Evolutionary conservation across 208 protist genomes (phyloP).

Genomic region (Leptomonas pyrrhocoris): DNA sequence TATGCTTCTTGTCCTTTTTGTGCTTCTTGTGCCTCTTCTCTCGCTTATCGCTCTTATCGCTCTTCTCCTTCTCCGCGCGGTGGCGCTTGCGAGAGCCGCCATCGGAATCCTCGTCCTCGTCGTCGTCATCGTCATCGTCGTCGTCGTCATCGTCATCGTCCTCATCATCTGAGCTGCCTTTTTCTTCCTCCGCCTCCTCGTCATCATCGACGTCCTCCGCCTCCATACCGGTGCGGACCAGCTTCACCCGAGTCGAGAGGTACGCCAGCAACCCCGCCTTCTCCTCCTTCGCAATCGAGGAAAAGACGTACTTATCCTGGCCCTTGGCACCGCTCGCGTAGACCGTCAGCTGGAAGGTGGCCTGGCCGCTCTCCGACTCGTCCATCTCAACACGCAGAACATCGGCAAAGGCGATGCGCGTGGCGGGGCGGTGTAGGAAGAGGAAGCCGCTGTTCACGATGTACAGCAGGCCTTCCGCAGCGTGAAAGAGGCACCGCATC

Average conservation of each 20-base stretch:
- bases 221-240: conserved; percentile 46
- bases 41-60: conserved; percentile 44
- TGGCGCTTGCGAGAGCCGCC: conserved; percentile 45
- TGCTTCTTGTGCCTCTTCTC: conserved; percentile 38
- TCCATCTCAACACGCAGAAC: conserved; percentile 68
- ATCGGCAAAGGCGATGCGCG: conserved; percentile 53
- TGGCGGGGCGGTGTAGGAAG: conserved; percentile 83
- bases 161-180: conserved; percentile 51
- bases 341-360: conserved; percentile 80
- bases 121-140: conserved; percentile 53
- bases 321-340: conserved; percentile 36
- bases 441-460: conserved; percentile 76
- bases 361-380: conserved; percentile 64
- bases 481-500: conserved; percentile 76
- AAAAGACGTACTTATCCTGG: conserved; percentile 72
- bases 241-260: conserved; percentile 57
- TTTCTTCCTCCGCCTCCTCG: conserved; percentile 56
- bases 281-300: conserved; percentile 69
- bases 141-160: conserved; percentile 45
- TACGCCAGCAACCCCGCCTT: conserved; percentile 64
- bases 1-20: conserved; percentile 44
- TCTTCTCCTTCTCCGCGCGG: conserved; percentile 43
- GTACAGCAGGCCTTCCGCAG: conserved; percentile 77
- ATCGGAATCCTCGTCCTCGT: conserved; percentile 37
- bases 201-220: conserved; percentile 46